Conservation (phyloP, 2,329 filamentous ascomycete genomes). For the Hirsutella rhossiliensis region DNA sequence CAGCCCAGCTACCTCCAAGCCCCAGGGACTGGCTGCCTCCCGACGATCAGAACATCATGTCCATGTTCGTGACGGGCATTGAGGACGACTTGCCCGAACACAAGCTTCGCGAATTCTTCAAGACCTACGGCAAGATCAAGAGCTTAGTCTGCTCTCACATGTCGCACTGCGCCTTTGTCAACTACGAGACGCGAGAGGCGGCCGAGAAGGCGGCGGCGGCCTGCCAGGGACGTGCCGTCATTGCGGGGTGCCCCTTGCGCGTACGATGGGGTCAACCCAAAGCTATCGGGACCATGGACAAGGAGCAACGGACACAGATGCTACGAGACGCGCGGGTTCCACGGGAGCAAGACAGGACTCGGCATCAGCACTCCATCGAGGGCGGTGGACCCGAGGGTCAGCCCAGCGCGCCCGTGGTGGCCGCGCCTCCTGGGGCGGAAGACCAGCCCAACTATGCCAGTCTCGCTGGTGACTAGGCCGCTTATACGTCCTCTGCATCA, state of each 20-base stretch:
- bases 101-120: constrained; percentile 83
- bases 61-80: constrained; percentile 86
- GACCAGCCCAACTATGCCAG: constrained; percentile 73
- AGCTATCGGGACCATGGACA: constrained; percentile 82
- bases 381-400: constrained; percentile 11
- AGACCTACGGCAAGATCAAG: constrained; percentile 76
- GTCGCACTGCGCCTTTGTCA: constrained; percentile 93
- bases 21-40: constrained; percentile 82
- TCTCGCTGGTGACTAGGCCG: constrained; percentile 60
- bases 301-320: constrained; percentile 71
- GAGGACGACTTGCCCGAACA: constrained; percentile 94
- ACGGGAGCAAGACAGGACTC: constrained; percentile 10
- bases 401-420: constrained; percentile 33
- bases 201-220: constrained; percentile 78
- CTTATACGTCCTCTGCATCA: neutral
- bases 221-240: constrained; percentile 78
- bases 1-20: constrained; percentile 64
- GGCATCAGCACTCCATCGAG: constrained; percentile 17
- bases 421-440: constrained; percentile 66
- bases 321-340: constrained; percentile 54
- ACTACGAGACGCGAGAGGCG: constrained; percentile 73
- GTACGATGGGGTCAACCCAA: constrained; percentile 91
- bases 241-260: constrained; percentile 80
- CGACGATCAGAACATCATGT: constrained; percentile 73
- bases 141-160: constrained; percentile 93